Evolutionary conservation across 768 basidiomycete genomes (phyloP), one percentile per base, ranked within the genome.

Genomic region (Ramaria rubella): DNA sequence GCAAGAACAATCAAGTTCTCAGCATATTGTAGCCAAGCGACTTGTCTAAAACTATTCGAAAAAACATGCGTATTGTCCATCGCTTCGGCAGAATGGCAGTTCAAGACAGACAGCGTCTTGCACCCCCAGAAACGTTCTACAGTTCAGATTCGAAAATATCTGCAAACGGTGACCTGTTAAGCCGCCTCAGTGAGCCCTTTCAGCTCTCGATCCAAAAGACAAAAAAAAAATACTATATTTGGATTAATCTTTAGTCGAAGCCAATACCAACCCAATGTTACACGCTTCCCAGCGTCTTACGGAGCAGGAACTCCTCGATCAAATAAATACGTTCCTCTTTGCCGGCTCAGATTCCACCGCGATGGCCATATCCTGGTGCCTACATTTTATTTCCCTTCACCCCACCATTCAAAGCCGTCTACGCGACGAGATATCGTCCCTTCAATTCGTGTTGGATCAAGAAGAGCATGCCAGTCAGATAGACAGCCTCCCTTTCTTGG

Each of bases 281-380:
- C 74, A 77, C 54, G 61, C 72, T 4, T 69, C 73, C 5, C 71
- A 73, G 59, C 72, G 75, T 15, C 66, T 87, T 49, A 75, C 80
- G n/a, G 85, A 87, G 59, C 64, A 75, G 27, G 83, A 83, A 49
- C 69, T 85, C n/a, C 69, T 83, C 7, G 79, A 81, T 59, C 82
- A 84, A 65, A 78, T 83, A 61, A 77, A 78, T n/a, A 82, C 81
- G 30, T 79, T 85, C 67, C 72, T 85, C 55, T 78, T 83, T 40
- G 81, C 78, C 2, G 84, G 85, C 14, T 80, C 83, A 24, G 83
- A 85, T 62, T 76, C 81, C 2, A 79, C 80, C 29, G 73, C 80
- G 5, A 70, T 82, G 7, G 76, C 80, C 19, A 69, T 85, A 24
- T 70, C 81, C 5, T 86, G 81, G 80, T 78, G 77, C 53, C 67